Evolutionary conservation across 179 eudicot genomes (phyloP), one percentile per base, ranked within the genome.

Genomic region (Beta corolliflora): DNA sequence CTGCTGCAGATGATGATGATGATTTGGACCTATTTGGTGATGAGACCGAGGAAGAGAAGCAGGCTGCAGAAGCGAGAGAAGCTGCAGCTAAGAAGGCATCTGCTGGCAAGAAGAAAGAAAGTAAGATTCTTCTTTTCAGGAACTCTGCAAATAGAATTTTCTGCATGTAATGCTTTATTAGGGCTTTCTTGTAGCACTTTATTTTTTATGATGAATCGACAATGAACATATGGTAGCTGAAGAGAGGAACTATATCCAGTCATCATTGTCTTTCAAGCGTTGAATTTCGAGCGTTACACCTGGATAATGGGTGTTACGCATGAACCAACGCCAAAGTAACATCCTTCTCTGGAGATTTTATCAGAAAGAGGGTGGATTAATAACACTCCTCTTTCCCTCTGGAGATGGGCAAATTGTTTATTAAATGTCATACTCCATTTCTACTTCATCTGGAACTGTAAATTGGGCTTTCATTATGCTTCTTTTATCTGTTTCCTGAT

Each of bases 11-110:
- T 60, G 98, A 91, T 23, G 98, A 93, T 77, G 98, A 95, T 79
- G 99, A 95, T 85, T 81, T 95, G 81, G 99, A 95, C 91, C 97
- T 95, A 84, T 95, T 95, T 73, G 98, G 96, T 82, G 99, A 96
- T 77, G 99, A 96, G 85, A 96, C 99, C 1, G 99, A 96, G 93
- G 98, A 96, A 78, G 98, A 96, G 80, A 91, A 96, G 90, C 89
- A 88, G 89, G 98, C 97, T 73, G 94, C 97, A 7, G 98, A 91
- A 88, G 88, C 81, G 73, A 91, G 98, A 83, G 97, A 91, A 3
- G 41, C 41, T 77, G 94, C 91, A 78, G 69, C 89, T 25, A 86
- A 94, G 76, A 92, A 91, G 83, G 77, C 92, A 66, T 46, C 94
- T 9, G 46, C 94, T 9, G 6, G 92, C 60, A 96, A 96, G 88